Base-by-base conservation (phyloP, 1,284 basidiomycete species). In the Coriolopsis trogii region DNA sequence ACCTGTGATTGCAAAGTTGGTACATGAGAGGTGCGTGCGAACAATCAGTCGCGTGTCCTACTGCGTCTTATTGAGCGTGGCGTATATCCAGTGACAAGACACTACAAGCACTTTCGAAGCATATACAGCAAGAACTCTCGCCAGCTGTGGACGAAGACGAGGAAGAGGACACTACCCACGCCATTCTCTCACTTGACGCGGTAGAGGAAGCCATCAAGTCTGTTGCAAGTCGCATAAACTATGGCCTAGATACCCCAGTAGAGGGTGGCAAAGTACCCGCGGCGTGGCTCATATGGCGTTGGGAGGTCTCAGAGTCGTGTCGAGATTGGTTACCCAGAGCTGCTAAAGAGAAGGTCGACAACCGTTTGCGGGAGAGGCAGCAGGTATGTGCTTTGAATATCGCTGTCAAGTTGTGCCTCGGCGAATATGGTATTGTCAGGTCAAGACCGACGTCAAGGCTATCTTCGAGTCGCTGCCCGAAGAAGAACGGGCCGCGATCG, bases 221-320 rank as follows among this genome's bases (percentile, higher is more conserved):
- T 12, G 67, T 86, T 6, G 79, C 88, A 52, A 74, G 68, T 40
- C 83, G 90, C 18, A 78, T 79, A 28, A 91, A 93, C 64, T 93
- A 92, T 62, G 91, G 91, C 0, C 69, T 91, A 7, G 82, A 89
- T 46, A 61, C 53, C 29, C 71, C 70, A 3, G 62, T 70, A 12
- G 65, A 70, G 23, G 76, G 77, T 31, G 70, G 72, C 46, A 88
- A 79, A 63, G 62, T 74, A 15, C 81, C 86, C 9, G 79, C 85
- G 4, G 69, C 76, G 18, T 68, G 90, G 28, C 86, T 82, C 59
- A 72, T 91, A n/a, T 95, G 92, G 92, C 77, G 93, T 54, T 95
- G 93, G 93, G 93, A 95, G 65, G 84, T 89, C 6, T 84, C 79
- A 58, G 77, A 83, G 13, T 60, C 75, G 20, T 72, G 77, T 56